These are phyloP conservation scores for Raffaelea ambrosiae DNA, from an alignment of 2,329 filamentous ascomycete species.

Conservation along the genomic window DNA sequence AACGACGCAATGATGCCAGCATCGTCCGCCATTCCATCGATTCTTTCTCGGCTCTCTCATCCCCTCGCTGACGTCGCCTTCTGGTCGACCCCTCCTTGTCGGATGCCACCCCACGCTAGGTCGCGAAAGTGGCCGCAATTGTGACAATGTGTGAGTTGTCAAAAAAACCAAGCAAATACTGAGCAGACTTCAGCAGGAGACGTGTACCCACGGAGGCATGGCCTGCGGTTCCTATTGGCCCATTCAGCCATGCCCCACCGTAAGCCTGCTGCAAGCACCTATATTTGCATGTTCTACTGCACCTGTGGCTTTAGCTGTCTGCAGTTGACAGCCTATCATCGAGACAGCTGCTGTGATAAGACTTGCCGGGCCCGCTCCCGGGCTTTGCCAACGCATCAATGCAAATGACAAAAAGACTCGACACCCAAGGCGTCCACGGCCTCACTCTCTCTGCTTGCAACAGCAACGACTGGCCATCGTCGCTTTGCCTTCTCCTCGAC, in stretches of 20 bases:
- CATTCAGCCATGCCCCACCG: not conserved
- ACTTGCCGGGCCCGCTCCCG: not conserved
- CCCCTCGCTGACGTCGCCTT: too few species aligned
- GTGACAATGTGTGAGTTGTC: not conserved
- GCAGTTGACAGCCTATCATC: constrained; percentile 1
- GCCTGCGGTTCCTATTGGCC: not conserved
- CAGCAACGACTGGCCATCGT: too few species aligned
- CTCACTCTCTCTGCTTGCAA: too few species aligned
- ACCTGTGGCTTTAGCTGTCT: too few species aligned
- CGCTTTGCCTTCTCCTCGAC: too few species aligned
- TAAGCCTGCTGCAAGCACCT: not conserved
- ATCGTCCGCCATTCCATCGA: too few species aligned
- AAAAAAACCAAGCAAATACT: not conserved
- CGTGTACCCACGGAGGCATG: not conserved
- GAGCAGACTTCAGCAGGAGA: too few species aligned
- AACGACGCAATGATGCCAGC: too few species aligned
- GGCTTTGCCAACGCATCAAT: constrained; percentile 32
- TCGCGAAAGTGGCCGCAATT: constrained; percentile 35
- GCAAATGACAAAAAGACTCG: constrained; percentile 16
- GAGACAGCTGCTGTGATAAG: not conserved
- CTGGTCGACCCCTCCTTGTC: not conserved
- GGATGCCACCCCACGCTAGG: constrained; percentile 14
- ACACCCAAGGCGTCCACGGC: too few species aligned
- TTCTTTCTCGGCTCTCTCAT: too few species aligned
- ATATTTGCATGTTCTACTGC: too few species aligned